Base-by-base conservation (phyloP, 179 eudicot species). In the Monotropa hypopitys region DNA sequence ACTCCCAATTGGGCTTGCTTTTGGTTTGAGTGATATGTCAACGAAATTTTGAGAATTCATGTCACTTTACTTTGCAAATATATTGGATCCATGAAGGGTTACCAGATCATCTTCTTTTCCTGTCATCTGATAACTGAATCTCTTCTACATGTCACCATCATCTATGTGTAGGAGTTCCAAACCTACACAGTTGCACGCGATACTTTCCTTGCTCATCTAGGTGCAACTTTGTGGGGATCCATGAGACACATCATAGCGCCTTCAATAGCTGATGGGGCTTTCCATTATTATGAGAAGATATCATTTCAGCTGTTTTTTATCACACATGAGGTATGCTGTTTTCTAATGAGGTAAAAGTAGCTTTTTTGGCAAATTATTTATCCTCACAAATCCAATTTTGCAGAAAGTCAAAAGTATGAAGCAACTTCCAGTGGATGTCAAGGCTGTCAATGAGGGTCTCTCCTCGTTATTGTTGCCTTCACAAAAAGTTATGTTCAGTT, bases 111-210 rank as follows among this genome's bases (percentile, higher is more conserved):
- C 79, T 59, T 30, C 43, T 53, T 23, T 67, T 51, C 74, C 63
- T 76, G 11, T 11, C 72, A 40, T 70, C 46, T 18, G 26, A 32
- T 13, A 47, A 47, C 56, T 73, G 63, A 65, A 77, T 23, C 54
- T 81, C 70, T 72, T 67, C 43, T 11, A 12, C 56, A 43, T 26
- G 66, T 7, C 40, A 67, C 38, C 53, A 75, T 68, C 54, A 50
- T 78, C 50, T 70, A 21, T 61, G 30, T 87, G 88, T 95, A 94
- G 98, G 91, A 85, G 20, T 84, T 81, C 82, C 88, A 88, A 66
- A 92, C 89, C 82, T 94, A 94, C 84, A 94, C 97, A 6, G 98
- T 94, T 78, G 98, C 98, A 69, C 94, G 98, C 47, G 98, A 94
- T 86, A 80, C 90, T 56, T 91, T 92, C 83, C 91, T 94, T 77